Percentiles rank a stretch among this genome's conserved stretches.
These are phyloP conservation scores for Chamaenerion angustifolium DNA, from an alignment of 345 rosid genomes.

Conservation along the genomic window DNA sequence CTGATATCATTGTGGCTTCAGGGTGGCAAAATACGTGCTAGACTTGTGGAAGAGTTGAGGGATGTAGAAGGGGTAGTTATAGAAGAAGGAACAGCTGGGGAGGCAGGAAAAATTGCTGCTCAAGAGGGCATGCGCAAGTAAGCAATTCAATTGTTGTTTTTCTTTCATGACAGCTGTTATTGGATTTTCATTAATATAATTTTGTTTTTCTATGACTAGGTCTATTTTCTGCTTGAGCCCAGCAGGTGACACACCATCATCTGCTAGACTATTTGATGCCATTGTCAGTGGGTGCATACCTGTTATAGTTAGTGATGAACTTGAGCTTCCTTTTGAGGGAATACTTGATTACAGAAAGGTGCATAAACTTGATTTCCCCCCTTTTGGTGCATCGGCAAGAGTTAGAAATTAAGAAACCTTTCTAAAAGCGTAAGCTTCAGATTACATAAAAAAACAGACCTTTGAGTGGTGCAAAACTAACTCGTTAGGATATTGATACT, in stretches of 20 bases:
- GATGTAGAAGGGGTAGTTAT: constrained; percentile 40
- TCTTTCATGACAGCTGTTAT: too few relatives aligned
- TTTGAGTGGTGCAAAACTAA: background rate
- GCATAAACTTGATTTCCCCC: constrained; percentile 6
- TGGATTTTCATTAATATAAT: constrained; percentile 6
- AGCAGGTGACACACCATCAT: constrained; percentile 98
- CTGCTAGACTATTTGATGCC: constrained; percentile 93
- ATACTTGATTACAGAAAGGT: constrained; percentile 73
- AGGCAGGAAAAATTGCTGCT: constrained; percentile 69
- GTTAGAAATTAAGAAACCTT: background rate
- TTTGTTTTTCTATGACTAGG: constrained; percentile 25
- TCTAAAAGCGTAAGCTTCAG: too few relatives aligned
- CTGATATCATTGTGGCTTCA: constrained; percentile 17
- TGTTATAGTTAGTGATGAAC: constrained; percentile 77
- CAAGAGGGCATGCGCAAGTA: constrained; percentile 88
- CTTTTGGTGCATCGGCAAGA: background rate
- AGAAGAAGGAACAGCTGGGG: constrained; percentile 82
- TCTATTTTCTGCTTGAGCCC: constrained; percentile 84
- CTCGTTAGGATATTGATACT: background rate
- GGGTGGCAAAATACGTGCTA: constrained; percentile 95
- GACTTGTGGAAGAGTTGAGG: constrained; percentile 56
- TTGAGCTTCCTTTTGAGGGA: constrained; percentile 97
- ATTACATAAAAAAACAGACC: too few relatives aligned
- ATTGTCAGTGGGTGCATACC: constrained; percentile 96
- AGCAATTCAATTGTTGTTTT: constrained; percentile 1